Evolutionary conservation across 306 rosid genomes (phyloP).

Genomic region (Cajanus cajan): DNA sequence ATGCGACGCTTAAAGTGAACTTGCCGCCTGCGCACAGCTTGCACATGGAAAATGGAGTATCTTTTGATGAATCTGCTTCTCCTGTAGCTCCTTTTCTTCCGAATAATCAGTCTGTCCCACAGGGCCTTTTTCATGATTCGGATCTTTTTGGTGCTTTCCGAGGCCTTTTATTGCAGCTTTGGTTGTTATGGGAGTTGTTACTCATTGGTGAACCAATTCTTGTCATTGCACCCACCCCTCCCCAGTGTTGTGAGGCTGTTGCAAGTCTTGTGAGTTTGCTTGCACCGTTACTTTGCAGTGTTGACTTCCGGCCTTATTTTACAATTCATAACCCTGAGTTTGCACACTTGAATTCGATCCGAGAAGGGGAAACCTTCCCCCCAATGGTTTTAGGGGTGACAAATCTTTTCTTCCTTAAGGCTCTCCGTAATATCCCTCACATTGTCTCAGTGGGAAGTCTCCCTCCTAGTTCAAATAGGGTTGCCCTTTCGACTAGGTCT

Average conservation of each 20-base stretch:
- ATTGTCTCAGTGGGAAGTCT: conserved; percentile 88
- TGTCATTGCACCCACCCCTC: conserved; percentile 80
- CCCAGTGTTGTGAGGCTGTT: conserved; percentile 90
- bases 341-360: conserved; percentile 63
- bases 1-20: conserved; percentile 74
- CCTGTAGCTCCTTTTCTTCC: conserved; percentile 83
- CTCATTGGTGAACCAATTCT: conserved; percentile 85
- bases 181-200: conserved; percentile 89
- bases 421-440: conserved; percentile 69
- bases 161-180: conserved; percentile 75
- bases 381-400: conserved; percentile 86
- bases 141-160: conserved; percentile 78
- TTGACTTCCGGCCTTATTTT: conserved; percentile 87
- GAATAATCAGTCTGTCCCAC: conserved; percentile 66
- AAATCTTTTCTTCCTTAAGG: conserved; percentile 85
- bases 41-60: conserved; percentile 49
- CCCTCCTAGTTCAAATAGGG: conserved; percentile 52
- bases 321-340: conserved; percentile 84
- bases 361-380: conserved; percentile 69
- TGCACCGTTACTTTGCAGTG: conserved; percentile 81
- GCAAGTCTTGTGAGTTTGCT: conserved; percentile 88
- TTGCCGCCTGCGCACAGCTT: conserved; percentile 83
- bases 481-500: conserved; percentile 48
- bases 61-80: conserved; percentile 64
- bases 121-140: conserved; percentile 82